Evolutionary conservation across 179 eudicot species (phyloP), one percentile per base, ranked within the genome.

Genomic region (Amaranthus tricolor): DNA sequence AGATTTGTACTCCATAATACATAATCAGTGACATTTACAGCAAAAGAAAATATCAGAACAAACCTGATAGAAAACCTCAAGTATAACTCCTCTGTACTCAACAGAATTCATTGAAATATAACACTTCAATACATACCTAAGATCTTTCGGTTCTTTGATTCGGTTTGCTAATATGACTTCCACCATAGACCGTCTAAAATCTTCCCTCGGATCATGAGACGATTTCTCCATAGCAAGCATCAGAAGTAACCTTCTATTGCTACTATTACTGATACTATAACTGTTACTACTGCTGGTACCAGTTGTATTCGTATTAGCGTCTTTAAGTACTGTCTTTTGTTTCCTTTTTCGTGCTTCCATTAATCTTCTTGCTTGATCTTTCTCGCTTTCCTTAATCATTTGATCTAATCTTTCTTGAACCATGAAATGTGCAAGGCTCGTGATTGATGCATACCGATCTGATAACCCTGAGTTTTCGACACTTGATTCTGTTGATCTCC

Each of bases 141-240:
- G 79, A 79, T 89, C 94, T 68, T 83, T 92, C 0, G 90, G 68
- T 51, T 89, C 81, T 15, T 76, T 65, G 51, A 92, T 85, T 68
- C 75, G 65, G 43, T 90, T 92, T 6, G 88, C 82, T 54, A 73
- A 74, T 61, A 92, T 92, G 83, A 92, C 89, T 75, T 94, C 88
- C 68, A 82, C 83, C 64, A 94, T 86, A 8, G 97, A 92, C 59
- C 84, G 85, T 56, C 88, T 86, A 70, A 94, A 94, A 86, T 94
- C 97, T 66, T 86, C 88, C 78, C 92, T 86, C 0, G 94, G 96
- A 82, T 92, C 92, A 53, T 77, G 58, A 15, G 90, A 84, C 7
- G 89, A 55, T 76, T 88, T 94, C 86, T 94, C 98, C 87, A 83
- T 85, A 0, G 97, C 98, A 65, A 94, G 80, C 88, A 90, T 84